Evolutionary conservation across 148 eudicot genomes (phyloP).

Genomic region (Beta vulgaris): DNA sequence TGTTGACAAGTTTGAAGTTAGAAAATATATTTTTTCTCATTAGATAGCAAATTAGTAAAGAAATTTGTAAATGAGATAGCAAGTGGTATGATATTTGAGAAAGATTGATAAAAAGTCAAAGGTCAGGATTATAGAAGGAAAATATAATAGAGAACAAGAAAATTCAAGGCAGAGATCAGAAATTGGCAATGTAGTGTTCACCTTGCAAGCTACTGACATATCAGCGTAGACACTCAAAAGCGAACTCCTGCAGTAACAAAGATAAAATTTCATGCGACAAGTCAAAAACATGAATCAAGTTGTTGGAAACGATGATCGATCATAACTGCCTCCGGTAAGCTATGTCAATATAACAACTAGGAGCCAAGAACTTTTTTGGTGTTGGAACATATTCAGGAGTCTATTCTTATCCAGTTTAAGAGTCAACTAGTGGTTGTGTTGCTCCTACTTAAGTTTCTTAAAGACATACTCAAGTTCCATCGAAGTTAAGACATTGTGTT

Average conservation of each 20-base stretch:
- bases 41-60: background rate
- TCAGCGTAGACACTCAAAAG: constrained; percentile 99
- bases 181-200: constrained; percentile 25
- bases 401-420: no score
- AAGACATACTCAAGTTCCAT: no score
- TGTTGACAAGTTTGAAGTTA: no score
- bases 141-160: no score
- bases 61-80: background rate
- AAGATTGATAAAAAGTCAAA: background rate
- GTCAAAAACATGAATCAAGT: background rate
- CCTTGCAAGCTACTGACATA: constrained; percentile 98
- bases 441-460: no score
- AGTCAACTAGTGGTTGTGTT: no score
- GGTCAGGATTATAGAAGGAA: background rate
- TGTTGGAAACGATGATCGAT: background rate
- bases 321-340: background rate
- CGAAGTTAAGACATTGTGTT: no score
- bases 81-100: background rate
- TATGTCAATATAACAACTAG: no score
- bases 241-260: constrained; percentile 61
- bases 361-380: no score
- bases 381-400: no score
- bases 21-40: background rate
- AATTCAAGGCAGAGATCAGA: background rate
- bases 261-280: background rate